phyloP scores from a whole-genome alignment of 2,329 filamentous ascomycete species.

The Colletotrichum echinochloae region DNA sequence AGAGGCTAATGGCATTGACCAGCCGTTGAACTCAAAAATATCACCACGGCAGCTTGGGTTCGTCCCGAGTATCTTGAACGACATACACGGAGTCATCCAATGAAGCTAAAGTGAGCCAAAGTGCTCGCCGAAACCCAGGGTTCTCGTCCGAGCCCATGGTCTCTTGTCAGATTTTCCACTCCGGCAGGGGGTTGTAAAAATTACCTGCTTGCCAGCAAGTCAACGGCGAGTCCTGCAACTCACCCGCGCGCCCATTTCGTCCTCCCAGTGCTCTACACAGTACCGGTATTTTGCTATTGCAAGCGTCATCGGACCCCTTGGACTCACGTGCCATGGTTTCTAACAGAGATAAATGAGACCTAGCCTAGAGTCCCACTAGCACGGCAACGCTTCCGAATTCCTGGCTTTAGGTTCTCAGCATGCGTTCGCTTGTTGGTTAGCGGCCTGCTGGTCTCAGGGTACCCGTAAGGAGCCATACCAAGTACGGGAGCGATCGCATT shows the following conservation, averaged over 20 bases:
- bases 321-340: slow-evolving; percentile 13
- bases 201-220: not conserved
- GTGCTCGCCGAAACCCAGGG: not conserved
- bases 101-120: not conserved
- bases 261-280: no score
- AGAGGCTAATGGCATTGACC: not conserved
- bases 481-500: slow-evolving; percentile 14
- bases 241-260: slow-evolving; percentile 11
- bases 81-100: not conserved
- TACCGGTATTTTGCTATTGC: no score
- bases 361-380: not conserved
- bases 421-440: slow-evolving; percentile 29
- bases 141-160: not conserved
- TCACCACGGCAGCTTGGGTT: not conserved
- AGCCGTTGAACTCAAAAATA: not conserved
- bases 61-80: not conserved
- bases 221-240: not conserved
- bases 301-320: slow-evolving; percentile 16
- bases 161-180: not conserved
- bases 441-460: slow-evolving; percentile 19
- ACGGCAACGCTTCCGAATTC: slow-evolving; percentile 3
- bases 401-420: slow-evolving; percentile 16
- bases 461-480: slow-evolving; percentile 19
- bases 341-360: slow-evolving; percentile 16
- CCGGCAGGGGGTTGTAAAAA: slow-evolving; percentile 8